phyloP scores from a whole-genome alignment of 1,139 yeast species.

The Candida sp. region DNA sequence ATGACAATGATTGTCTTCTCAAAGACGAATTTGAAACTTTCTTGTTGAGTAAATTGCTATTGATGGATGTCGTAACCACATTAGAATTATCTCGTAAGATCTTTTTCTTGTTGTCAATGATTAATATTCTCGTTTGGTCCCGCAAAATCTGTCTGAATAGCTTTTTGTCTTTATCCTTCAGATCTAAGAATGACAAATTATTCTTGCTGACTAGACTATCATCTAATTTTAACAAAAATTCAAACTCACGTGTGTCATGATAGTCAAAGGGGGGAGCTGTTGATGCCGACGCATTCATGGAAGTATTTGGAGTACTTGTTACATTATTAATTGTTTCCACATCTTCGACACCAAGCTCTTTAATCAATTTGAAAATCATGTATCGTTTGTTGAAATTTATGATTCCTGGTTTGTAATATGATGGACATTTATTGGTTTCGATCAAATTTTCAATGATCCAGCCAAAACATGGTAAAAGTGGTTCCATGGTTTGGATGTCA shows the following conservation, averaged over 20 bases:
- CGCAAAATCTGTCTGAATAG: slow-evolving; percentile 30
- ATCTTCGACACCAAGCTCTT: slow-evolving; percentile 42
- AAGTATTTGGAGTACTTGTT: neutral
- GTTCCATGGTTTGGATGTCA: slow-evolving; percentile 34
- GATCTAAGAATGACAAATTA: slow-evolving; percentile 23
- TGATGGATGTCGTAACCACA: neutral
- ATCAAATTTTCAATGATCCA: slow-evolving; percentile 46
- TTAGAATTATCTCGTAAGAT: slow-evolving; percentile 6
- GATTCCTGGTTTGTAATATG: slow-evolving; percentile 19
- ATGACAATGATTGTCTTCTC: slow-evolving; percentile 40
- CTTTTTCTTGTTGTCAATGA: slow-evolving; percentile 34
- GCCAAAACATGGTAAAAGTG: slow-evolving; percentile 78
- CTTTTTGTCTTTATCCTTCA: slow-evolving; percentile 23
- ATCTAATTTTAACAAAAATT: slow-evolving; percentile 41
- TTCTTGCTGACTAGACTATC: slow-evolving; percentile 30
- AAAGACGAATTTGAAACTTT: slow-evolving; percentile 31
- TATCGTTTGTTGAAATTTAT: slow-evolving; percentile 45
- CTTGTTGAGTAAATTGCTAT: slow-evolving; percentile 17
- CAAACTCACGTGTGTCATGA: slow-evolving; percentile 44
- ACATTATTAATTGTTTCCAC: slow-evolving; percentile 12
- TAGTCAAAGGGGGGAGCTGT: slow-evolving; percentile 19
- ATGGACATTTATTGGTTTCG: slow-evolving; percentile 34
- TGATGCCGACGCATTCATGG: neutral
- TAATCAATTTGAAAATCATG: slow-evolving; percentile 37
- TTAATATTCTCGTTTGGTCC: slow-evolving; percentile 33